Conservation (phyloP, 208 protist species). For the Trypanosoma congolense region DNA sequence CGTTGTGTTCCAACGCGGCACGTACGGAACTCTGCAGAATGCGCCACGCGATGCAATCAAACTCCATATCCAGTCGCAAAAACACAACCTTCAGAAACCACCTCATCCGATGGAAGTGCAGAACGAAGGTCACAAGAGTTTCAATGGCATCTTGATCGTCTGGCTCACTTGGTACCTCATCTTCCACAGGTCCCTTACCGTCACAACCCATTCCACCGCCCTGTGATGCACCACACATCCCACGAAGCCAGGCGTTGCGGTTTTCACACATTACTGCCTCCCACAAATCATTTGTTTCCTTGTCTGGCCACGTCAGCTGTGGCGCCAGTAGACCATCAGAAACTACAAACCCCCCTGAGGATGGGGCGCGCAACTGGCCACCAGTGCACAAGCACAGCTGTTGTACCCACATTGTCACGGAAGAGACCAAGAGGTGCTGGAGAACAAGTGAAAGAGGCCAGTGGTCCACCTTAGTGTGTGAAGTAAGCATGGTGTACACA, state of each 20-base stretch:
- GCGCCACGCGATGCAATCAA: constrained; percentile 20
- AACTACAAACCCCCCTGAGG: neutral
- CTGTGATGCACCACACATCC: neutral
- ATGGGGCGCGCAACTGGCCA: constrained; percentile 22
- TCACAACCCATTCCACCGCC: neutral
- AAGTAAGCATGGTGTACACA: constrained; percentile 23
- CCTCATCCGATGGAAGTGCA: constrained; percentile 59
- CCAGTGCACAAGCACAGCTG: constrained; percentile 41
- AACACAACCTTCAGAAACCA: constrained; percentile 42
- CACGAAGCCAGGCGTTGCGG: constrained; percentile 8
- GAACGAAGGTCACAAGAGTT: constrained; percentile 31
- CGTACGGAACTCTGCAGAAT: constrained; percentile 18
- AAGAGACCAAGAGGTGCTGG: constrained; percentile 32
- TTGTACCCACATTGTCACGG: constrained; percentile 42
- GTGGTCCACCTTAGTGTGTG: constrained; percentile 10
- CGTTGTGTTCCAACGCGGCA: constrained; percentile 12
- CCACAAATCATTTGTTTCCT: constrained; percentile 11
- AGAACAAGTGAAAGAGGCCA: constrained; percentile 22
- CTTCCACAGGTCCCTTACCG: neutral
- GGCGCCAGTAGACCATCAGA: constrained; percentile 5
- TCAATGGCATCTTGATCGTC: constrained; percentile 8
- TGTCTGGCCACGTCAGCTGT: constrained; percentile 11
- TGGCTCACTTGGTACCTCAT: neutral
- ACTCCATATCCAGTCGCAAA: constrained; percentile 27
- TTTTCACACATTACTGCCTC: constrained; percentile 7